Conservation (phyloP, 495 filamentous ascomycete genomes). For the Aspergillus carlsbadensis region DNA sequence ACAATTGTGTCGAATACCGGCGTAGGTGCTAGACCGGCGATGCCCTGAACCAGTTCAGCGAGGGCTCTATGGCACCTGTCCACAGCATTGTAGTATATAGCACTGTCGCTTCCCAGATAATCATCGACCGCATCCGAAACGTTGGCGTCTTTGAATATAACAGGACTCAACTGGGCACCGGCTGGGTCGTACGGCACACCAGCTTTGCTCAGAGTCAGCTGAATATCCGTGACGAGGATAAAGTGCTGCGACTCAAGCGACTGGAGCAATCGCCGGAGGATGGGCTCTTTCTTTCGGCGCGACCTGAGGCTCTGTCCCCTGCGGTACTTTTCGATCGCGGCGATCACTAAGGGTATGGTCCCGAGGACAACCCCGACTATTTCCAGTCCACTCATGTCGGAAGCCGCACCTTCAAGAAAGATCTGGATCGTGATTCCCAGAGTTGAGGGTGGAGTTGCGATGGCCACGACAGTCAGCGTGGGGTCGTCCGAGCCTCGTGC, state of each 20-base stretch:
- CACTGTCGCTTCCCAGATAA: conserved; percentile 2
- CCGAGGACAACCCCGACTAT: background rate
- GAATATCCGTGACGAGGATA: background rate
- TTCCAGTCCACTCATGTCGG: conserved; percentile 2
- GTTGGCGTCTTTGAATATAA: background rate
- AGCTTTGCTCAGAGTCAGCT: background rate
- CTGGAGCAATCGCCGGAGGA: conserved; percentile 5
- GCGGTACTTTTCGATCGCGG: background rate
- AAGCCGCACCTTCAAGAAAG: too few species aligned
- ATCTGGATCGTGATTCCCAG: too few species aligned
- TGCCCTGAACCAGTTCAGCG: background rate
- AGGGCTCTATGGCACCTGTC: background rate
- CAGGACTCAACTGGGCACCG: background rate
- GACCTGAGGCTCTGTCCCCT: background rate
- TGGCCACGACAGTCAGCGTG: too few species aligned
- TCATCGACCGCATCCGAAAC: conserved; percentile 5
- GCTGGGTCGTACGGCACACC: background rate
- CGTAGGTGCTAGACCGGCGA: background rate
- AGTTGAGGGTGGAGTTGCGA: too few species aligned
- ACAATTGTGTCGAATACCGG: too few species aligned
- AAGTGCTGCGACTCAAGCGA: conserved; percentile 8
- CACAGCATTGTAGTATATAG: background rate
- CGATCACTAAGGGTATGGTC: background rate
- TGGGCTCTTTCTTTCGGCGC: conserved; percentile 3
- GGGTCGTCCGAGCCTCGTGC: too few species aligned